A percentile compares a stretch with the other conserved stretches of the same genome.
These are phyloP conservation scores for Colletotrichum trifolii DNA, from an alignment of 2,329 filamentous ascomycete species.

Conservation along the genomic window DNA sequence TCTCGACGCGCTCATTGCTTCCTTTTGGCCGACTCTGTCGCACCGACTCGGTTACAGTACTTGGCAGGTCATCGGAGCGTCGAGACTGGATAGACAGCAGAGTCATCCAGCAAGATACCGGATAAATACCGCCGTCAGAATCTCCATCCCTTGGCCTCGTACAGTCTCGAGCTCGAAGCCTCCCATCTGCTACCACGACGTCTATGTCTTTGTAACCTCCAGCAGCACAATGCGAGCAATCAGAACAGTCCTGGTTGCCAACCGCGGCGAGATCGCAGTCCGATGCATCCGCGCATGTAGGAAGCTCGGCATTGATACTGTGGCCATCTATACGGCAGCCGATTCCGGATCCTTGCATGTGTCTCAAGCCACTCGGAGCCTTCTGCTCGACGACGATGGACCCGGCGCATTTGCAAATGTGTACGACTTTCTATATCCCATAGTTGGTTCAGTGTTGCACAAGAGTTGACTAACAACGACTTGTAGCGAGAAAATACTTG, in stretches of 20 bases:
- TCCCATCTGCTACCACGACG: background rate
- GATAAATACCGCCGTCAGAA: no score
- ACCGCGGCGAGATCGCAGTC: slow-evolving; percentile 68
- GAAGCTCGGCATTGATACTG: slow-evolving; percentile 59
- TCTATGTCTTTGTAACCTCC: background rate
- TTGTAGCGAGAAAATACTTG: slow-evolving; percentile 31
- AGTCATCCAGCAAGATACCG: no score
- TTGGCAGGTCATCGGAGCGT: no score
- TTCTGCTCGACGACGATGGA: background rate
- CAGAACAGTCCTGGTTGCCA: slow-evolving; percentile 61
- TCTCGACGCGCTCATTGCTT: no score
- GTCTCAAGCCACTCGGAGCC: background rate
- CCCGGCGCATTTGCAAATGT: background rate
- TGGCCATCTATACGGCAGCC: slow-evolving; percentile 60
- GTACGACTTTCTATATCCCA: background rate
- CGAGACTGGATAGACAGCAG: no score
- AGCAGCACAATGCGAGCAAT: slow-evolving; percentile 12
- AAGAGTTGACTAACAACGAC: background rate
- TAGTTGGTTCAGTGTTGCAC: no score
- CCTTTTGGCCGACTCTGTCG: no score
- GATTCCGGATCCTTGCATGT: background rate
- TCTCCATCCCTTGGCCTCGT: no score
- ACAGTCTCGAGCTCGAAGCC: background rate
- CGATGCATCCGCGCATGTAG: slow-evolving; percentile 60
- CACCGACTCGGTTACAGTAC: no score